Conservation (phyloP, 768 basidiomycete species). For the Boletus sensibilis region DNA sequence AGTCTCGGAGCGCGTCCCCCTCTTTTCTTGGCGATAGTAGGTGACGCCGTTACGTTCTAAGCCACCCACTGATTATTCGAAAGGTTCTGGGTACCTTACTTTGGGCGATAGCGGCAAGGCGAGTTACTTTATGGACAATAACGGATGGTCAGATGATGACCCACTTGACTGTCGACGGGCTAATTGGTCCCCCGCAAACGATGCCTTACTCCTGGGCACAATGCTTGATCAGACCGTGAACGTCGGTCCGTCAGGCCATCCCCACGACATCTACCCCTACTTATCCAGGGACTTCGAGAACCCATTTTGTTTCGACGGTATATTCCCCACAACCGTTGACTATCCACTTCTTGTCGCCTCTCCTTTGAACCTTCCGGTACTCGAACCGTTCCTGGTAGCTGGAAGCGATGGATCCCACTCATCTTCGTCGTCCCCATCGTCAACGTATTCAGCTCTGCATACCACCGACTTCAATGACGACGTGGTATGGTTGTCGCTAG, state of each 20-base stretch:
- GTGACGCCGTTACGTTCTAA: conserved; percentile 1
- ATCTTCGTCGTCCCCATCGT: conserved; percentile 24
- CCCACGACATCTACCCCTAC: conserved; percentile 3
- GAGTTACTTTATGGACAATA: not conserved
- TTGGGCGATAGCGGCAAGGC: not conserved
- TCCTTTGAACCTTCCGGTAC: conserved; percentile 7
- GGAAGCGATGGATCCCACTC: conserved; percentile 18
- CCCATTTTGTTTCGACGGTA: conserved; percentile 2
- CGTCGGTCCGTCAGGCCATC: not conserved
- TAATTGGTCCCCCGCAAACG: not conserved
- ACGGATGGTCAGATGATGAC: conserved; percentile 4
- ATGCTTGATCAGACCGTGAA: conserved; percentile 3
- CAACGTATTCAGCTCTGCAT: conserved; percentile 22
- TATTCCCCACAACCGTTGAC: conserved; percentile 4
- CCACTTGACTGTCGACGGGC: conserved; percentile 5
- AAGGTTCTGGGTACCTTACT: conserved; percentile 13
- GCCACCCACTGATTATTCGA: conserved; percentile 1
- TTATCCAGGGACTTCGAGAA: conserved; percentile 1
- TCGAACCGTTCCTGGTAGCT: conserved; percentile 17
- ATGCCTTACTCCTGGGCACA: not conserved
- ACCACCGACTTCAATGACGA: conserved; percentile 8
- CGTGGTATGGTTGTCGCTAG: conserved; percentile 4
- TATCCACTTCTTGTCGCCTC: conserved; percentile 6
- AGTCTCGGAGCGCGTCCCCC: conserved; percentile 9
- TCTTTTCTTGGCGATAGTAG: conserved; percentile 12